phyloP scores from a whole-genome alignment of 2,329 filamentous ascomycete species.

The Colletotrichum zoysiae region DNA sequence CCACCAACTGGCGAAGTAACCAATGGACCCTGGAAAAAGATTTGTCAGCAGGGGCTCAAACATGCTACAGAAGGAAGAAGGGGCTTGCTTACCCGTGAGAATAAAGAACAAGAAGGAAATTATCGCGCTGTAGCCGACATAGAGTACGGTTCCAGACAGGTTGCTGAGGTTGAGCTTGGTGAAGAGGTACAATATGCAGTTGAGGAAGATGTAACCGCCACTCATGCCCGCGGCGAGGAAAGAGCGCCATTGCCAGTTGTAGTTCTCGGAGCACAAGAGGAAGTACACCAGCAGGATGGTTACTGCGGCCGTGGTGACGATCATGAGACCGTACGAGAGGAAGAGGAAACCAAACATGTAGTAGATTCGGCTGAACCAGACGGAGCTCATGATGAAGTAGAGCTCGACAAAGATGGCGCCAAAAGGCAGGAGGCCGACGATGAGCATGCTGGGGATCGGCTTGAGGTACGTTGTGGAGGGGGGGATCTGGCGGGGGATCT shows the following conservation, averaged over 20 bases:
- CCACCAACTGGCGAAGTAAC: conserved; percentile 93
- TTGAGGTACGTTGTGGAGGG: conserved; percentile 85
- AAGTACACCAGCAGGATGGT: conserved; percentile 97
- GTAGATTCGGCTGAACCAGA: conserved; percentile 99
- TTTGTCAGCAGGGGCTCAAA: background rate
- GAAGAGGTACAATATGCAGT: conserved; percentile 91
- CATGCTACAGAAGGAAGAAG: too few species aligned
- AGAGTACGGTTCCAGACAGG: conserved; percentile 88
- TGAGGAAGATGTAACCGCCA: conserved; percentile 90
- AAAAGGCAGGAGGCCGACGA: conserved; percentile 94
- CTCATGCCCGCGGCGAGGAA: conserved; percentile 94
- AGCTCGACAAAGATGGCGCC: conserved; percentile 98
- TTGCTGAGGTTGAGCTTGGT: conserved; percentile 89
- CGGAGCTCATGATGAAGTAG: conserved; percentile 99
- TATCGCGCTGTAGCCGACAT: conserved; percentile 91
- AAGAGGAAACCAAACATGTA: conserved; percentile 99
- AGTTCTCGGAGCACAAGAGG: conserved; percentile 94
- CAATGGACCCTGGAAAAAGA: conserved; percentile 80
- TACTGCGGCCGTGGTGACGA: conserved; percentile 91
- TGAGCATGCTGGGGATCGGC: conserved; percentile 88
- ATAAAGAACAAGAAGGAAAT: conserved; percentile 94
- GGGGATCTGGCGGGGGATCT: conserved; percentile 97
- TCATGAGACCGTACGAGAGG: conserved; percentile 97
- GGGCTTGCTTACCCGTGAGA: conserved; percentile 86
- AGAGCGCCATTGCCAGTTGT: conserved; percentile 98